Base-by-base conservation (phyloP, 371 early-diverging fungal genomes). In the Mucor sp. region DNA sequence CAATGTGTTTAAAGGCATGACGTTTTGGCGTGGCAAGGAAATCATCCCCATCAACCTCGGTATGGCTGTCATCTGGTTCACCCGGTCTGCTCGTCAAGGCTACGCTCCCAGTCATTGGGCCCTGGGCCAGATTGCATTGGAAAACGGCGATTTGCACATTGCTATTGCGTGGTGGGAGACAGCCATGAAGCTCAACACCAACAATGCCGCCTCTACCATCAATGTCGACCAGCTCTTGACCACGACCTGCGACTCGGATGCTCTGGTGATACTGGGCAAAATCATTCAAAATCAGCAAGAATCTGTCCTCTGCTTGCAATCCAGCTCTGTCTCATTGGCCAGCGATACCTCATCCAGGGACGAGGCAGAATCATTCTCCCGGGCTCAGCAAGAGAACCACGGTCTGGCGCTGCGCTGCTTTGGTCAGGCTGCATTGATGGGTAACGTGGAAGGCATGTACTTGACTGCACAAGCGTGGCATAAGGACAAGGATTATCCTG, bases 391-490 rank as follows among this genome's bases (percentile, higher is more conserved):
- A 60, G 70, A 75, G 37, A 68, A 69, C 53, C 69, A 68, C 19
- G 60, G 67, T 1, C 12, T 74, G 27, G 80, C 80, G 15, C 60
- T 68, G 1, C 68, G 56, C 2, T 76, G 71, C 28, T 78, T 75
- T 65, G 77, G 75, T 62, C 74, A 72, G 27, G 83, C 83, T 11
- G 79, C 83, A 17, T 39, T 37, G 4, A 58, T 71, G 58, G 80
- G 78, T 19, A 71, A 79, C 33, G 71, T 79, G 44, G 74, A 79
- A 63, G 77, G 77, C 23, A 79, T 80, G 78, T 83, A 75, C 44
- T 43, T 77, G 8, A 73, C 78, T 21, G 83, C 72, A 9, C 63
- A 78, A 63, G 56, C 72, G 14, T 83, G 79, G 79, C 77, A 81
- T 50, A 69, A 69, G n/a, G 72, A 75, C 35, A 68, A 76, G 43